Percentiles rank a stretch among this genome's conserved stretches.
Conservation (phyloP, 176 grass and related monocot species). For the Oryza meyeriana region DNA sequence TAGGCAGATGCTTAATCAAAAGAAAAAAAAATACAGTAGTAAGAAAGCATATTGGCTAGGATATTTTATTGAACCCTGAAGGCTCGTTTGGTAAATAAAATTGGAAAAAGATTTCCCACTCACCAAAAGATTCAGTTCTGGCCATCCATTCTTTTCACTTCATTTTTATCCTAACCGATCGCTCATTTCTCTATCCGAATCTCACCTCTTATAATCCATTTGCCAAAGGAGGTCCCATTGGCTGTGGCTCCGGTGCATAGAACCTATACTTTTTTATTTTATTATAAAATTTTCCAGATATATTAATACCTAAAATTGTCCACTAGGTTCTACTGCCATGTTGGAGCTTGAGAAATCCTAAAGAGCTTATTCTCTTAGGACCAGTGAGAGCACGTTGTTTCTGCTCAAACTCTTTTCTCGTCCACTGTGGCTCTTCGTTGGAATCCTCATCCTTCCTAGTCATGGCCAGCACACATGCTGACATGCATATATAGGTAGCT, state of each 20-base stretch:
- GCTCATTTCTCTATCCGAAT: too few species aligned
- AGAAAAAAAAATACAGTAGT: too few species aligned
- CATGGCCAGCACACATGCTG: conserved; percentile 22
- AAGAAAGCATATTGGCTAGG: too few species aligned
- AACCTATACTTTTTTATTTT: neutral
- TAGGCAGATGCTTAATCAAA: too few species aligned
- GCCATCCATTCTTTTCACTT: too few species aligned
- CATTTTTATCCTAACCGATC: too few species aligned
- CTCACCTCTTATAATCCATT: too few species aligned
- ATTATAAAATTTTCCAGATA: neutral
- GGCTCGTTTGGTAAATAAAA: too few species aligned
- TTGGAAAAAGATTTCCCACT: too few species aligned
- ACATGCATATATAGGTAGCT: neutral
- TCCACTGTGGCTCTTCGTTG: neutral
- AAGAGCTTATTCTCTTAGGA: neutral
- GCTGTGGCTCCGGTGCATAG: neutral
- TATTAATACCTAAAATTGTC: neutral
- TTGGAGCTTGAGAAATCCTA: neutral
- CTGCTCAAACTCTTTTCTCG: neutral
- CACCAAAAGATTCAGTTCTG: too few species aligned
- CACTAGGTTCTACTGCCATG: neutral
- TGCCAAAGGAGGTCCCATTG: neutral
- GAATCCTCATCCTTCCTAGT: conserved; percentile 20
- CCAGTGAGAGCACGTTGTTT: neutral
- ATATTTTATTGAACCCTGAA: too few species aligned